phyloP scores from a whole-genome alignment of 129 eudicot genomes.

The Helichrysum umbraculigerum region DNA sequence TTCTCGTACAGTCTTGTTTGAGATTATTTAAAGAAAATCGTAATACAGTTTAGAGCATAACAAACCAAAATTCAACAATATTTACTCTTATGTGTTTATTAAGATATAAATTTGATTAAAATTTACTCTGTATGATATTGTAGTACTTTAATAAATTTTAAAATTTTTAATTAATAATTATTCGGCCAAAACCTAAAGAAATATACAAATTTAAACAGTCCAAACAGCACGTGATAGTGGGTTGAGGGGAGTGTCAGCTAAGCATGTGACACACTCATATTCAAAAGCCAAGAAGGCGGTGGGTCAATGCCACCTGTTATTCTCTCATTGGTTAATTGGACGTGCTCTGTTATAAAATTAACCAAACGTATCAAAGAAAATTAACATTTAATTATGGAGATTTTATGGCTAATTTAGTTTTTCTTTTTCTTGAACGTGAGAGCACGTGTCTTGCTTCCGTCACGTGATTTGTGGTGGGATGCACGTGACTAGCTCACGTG shows the following conservation, averaged over 20 bases:
- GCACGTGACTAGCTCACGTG: slow-evolving; percentile 40
- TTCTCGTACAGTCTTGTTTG: too few species aligned
- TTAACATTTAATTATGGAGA: slow-evolving; percentile 4
- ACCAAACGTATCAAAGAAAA: background rate
- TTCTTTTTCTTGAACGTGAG: slow-evolving; percentile 37
- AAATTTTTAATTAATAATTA: background rate
- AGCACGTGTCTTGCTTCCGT: slow-evolving; percentile 38
- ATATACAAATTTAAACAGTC: slow-evolving; percentile 28
- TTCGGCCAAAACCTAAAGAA: background rate
- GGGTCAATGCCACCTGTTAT: slow-evolving; percentile 39
- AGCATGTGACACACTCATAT: slow-evolving; percentile 40
- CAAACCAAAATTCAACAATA: too few species aligned
- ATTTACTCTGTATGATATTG: too few species aligned
- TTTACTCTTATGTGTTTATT: too few species aligned
- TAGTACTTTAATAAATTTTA: background rate
- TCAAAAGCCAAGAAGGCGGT: slow-evolving; percentile 39
- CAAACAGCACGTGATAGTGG: slow-evolving; percentile 40
- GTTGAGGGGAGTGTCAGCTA: slow-evolving; percentile 45
- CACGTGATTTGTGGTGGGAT: slow-evolving; percentile 35
- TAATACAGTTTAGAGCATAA: too few species aligned
- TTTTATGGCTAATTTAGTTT: slow-evolving; percentile 14
- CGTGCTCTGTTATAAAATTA: slow-evolving; percentile 19
- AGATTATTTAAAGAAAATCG: too few species aligned
- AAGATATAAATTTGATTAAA: too few species aligned
- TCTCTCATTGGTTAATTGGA: background rate